Base-by-base conservation (phyloP, 306 rosid species). In the Sophora flavescens region DNA sequence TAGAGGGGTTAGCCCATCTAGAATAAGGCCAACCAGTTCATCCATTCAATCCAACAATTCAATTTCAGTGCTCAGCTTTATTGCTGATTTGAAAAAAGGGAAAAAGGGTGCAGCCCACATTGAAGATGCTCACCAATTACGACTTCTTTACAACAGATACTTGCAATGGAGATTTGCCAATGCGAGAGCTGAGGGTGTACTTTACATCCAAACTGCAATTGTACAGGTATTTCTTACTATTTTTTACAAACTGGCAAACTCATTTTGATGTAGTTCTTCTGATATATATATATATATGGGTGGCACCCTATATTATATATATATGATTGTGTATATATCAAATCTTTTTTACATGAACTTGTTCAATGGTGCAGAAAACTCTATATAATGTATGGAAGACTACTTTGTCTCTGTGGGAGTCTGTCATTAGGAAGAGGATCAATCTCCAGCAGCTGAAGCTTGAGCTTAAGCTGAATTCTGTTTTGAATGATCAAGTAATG, bases 141-240 rank as follows among this genome's bases (percentile, higher is more conserved):
- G 96, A 68, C 89, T 93, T 80, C 82, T 91, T 56, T 80, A 93
- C 80, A 93, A 93, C 59, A 87, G 98, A 76, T 76, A 60, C 85
- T 79, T 88, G 82, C 98, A 93, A 73, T 93, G 98, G 96, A 81
- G 98, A 77, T 91, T 84, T 75, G 79, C 91, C 80, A 88, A 89
- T 89, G 98, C 98, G 45, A 86, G 89, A 79, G 92, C 91, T 14
- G 90, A 84, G 81, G 82, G 87, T 70, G 83, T 91, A 16, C 88
- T 85, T 61, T 81, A 78, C 75, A 68, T 89, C 72, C 90, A 88
- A 81, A 87, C 87, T 80, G 86, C 80, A 86, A 80, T 79, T 17
- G 89, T 89, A 62, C 88, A 91, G 98, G 98, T 93, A 80, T 72
- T 71, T n/a, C 70, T 72, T 47, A 18, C 51, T 48, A 57, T 51